Evolutionary conservation across 2,329 filamentous ascomycete species (phyloP), one percentile per base, ranked within the genome.

Genomic region (Hypoxylon sp.): DNA sequence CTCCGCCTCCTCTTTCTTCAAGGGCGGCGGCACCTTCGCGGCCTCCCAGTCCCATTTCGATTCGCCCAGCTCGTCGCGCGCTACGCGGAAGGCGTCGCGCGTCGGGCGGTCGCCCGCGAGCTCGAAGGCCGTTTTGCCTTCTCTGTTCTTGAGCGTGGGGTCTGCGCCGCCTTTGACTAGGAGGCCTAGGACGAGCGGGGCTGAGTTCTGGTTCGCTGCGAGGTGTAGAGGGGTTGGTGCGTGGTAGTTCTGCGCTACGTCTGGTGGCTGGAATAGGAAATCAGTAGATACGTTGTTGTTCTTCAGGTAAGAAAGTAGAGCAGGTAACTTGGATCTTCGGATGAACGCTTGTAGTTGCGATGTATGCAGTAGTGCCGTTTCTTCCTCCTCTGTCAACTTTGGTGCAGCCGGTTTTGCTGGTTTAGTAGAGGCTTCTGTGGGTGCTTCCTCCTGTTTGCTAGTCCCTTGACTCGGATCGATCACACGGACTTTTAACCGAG

Each of bases 71-170:
- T 97, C 92, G 33, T 88, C 87, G 5, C 96, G 91, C 3, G 94
- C 94, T 1, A 98, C 89, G 1, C 96, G 92, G 82, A 99, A 99
- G 0, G 94, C 93, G 77, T 98, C 94, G 1, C 95, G 89, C 0
- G 94, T 98, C 1, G 90, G 81, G 3, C 94, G 89, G 78, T 98
- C 94, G 46, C 95, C 94, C 0, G 93, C 90, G 1, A 99, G 87
- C 61, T 97, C 94, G 78, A 97, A 98, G 0, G 96, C 81, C 0
- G 93, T 92, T 78, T 92, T 94, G n/a, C 91, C 92, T 68, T 98
- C 94, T 2, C 79, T 83, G 76, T 92, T 97, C 26, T 80, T 79
- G 1, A 90, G 61, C 0, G 89, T 90, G 0, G 96, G 96, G 74
- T 97, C 89, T 1, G 94, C 92, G 1, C 85, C 85, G 3, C 86